These are phyloP conservation scores for Saccharomycopsis hybrid DNA, from an alignment of 1,139 yeast genomes.

Conservation along the genomic window DNA sequence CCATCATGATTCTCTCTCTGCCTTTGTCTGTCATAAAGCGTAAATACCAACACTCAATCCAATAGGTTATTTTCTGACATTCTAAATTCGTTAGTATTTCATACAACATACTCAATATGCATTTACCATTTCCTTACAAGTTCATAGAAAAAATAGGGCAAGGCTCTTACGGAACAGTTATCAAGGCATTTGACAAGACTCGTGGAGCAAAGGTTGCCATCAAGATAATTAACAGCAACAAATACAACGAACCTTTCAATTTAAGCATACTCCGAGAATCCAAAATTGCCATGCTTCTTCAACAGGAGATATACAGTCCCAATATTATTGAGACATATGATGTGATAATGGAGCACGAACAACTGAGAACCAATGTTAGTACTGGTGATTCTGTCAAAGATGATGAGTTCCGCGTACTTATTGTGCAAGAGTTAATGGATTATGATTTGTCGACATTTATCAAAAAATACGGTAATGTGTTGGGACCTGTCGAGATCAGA, in stretches of 20 bases:
- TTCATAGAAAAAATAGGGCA: constrained; percentile 2
- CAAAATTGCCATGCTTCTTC: background rate
- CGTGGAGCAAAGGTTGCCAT: constrained; percentile 2
- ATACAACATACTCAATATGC: too few species aligned
- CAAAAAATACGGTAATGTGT: background rate
- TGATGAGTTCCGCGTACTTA: too few species aligned
- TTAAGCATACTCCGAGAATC: constrained; percentile 1
- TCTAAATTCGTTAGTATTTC: too few species aligned
- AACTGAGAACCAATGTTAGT: too few species aligned
- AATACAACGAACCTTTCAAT: background rate
- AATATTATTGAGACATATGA: background rate
- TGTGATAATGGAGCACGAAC: background rate
- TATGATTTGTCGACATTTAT: constrained; percentile 1
- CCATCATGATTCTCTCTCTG: too few species aligned
- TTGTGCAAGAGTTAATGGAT: constrained; percentile 11
- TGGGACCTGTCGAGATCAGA: background rate
- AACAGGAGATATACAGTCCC: background rate
- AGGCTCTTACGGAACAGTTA: constrained; percentile 4
- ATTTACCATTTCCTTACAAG: background rate
- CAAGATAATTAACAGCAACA: constrained; percentile 1
- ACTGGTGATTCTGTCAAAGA: too few species aligned
- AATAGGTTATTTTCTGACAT: too few species aligned
- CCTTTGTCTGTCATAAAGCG: too few species aligned
- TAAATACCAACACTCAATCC: too few species aligned
- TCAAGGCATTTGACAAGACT: constrained; percentile 1